Conservation (phyloP, 2,329 filamentous ascomycete species). For the Microsporum canis region DNA sequence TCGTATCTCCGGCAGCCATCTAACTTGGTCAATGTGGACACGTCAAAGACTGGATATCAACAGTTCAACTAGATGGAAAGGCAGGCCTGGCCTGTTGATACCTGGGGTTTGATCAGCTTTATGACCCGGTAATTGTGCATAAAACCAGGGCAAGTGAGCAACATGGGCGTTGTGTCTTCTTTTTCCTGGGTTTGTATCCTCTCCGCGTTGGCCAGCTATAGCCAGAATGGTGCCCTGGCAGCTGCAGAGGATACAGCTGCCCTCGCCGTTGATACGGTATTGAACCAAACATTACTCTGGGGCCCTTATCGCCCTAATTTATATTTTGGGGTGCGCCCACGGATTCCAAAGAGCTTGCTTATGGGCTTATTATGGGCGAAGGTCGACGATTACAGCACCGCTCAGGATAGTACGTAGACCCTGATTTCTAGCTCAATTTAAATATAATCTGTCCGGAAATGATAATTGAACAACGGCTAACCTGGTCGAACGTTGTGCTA, state of each 20-base stretch:
- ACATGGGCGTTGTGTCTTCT: slow-evolving; percentile 18
- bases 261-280: slow-evolving; percentile 36
- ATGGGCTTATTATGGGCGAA: slow-evolving; percentile 81
- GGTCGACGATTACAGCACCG: slow-evolving; percentile 63
- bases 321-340: slow-evolving; percentile 81
- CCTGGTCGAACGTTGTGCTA: slow-evolving; percentile 26
- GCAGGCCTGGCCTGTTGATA: slow-evolving; percentile 1
- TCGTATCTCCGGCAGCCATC: not conserved
- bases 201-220: slow-evolving; percentile 8
- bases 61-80: not conserved
- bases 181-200: slow-evolving; percentile 20
- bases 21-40: not conserved
- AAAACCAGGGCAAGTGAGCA: not conserved
- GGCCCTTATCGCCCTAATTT: slow-evolving; percentile 88
- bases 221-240: not conserved
- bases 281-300: slow-evolving; percentile 85
- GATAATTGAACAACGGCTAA: not conserved
- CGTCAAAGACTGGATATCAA: not conserved
- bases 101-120: not conserved
- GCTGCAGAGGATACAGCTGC: slow-evolving; percentile 5
- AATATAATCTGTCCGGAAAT: not conserved
- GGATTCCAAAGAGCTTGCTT: slow-evolving; percentile 68
- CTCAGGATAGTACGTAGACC: slow-evolving; percentile 58
- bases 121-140: not conserved
- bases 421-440: not conserved